Evolutionary conservation across 129 eudicot genomes (phyloP), one percentile per base, ranked within the genome.

Genomic region (Flaveria brownii): DNA sequence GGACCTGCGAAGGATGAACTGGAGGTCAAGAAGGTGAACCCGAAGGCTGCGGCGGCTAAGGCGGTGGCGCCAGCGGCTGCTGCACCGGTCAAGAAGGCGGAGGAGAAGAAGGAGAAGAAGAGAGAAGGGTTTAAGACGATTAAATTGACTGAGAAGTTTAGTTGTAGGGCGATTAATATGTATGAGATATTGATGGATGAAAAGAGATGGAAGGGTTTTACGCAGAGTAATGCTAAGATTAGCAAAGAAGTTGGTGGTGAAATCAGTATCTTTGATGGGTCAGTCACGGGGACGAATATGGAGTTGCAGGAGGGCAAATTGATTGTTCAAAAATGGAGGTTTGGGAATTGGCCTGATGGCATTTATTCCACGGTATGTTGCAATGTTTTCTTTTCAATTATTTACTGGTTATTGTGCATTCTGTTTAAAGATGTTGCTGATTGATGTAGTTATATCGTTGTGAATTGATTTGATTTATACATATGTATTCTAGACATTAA

Each of bases 161-260:
- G 96, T 33, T 91, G 97, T 85, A 83, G 97, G 79, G 97, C 94
- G 9, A 78, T 18, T 72, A 89, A 94, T 83, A 67, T 94, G 92
- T 94, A 63, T 73, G 97, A 94, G 85, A 94, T 94, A 23, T 79
- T 94, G 87, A 94, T 94, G 97, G 98, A 94, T 94, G 99, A 94
- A 61, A 91, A 94, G 78, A 87, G 99, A 80, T 94, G 99, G 99
- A 94, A 89, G 76, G 98, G 98, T 5, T 94, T 94, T 84, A 88
- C 97, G 3, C 96, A 91, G 86, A 94, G 97, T 79, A 91, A 94
- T 87, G 96, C 97, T 0, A 81, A 81, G 88, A 94, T 91, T 5
- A 91, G 93, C 49, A 94, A 89, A 83, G 96, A 94, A 43, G 86
- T 94, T 41, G 97, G 97, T 49, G 98, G 97, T 28, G 97, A 88